phyloP scores from a whole-genome alignment of 1,139 yeast species.

The Scheffersomyces stambukii region DNA sequence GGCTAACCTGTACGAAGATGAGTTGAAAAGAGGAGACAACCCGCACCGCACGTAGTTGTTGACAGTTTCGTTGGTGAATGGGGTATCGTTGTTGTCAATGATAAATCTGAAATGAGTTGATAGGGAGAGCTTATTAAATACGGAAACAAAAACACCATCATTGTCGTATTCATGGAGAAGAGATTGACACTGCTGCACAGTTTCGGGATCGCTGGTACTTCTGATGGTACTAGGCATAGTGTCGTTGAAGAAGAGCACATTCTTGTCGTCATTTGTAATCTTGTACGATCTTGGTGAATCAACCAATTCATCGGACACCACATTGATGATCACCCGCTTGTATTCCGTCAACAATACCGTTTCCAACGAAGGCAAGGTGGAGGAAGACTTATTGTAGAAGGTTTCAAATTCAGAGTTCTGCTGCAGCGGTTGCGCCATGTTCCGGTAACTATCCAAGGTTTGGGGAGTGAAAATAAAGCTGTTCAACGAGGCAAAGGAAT shows the following conservation, averaged over 20 bases:
- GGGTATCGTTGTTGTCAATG: conserved; percentile 23
- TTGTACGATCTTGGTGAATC: conserved; percentile 16
- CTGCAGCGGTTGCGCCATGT: conserved; percentile 4
- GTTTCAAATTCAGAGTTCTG: conserved; percentile 1
- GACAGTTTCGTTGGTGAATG: conserved; percentile 31
- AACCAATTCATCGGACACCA: conserved; percentile 24
- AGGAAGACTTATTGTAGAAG: conserved; percentile 20
- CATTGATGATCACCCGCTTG: conserved; percentile 38
- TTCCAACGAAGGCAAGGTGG: conserved; percentile 35
- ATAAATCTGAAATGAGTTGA: conserved; percentile 36
- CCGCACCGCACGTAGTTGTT: conserved; percentile 48
- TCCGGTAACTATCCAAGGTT: conserved; percentile 13
- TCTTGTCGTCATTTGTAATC: conserved; percentile 17
- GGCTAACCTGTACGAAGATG: conserved; percentile 21
- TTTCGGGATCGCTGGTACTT: conserved; percentile 6
- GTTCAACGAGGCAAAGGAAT: conserved; percentile 17
- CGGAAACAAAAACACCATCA: conserved; percentile 1
- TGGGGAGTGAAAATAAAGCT: conserved; percentile 24
- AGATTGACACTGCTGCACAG: conserved; percentile 7
- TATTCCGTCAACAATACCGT: conserved; percentile 39
- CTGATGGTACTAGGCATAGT: conserved; percentile 12
- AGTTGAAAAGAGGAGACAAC: conserved; percentile 53
- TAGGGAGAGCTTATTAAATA: conserved; percentile 16
- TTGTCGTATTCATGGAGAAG: conserved; percentile 2
- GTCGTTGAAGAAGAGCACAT: conserved; percentile 16